Evolutionary conservation across 345 rosid genomes (phyloP), one percentile per base, ranked within the genome.

Genomic region (Sonneratia caseolaris): DNA sequence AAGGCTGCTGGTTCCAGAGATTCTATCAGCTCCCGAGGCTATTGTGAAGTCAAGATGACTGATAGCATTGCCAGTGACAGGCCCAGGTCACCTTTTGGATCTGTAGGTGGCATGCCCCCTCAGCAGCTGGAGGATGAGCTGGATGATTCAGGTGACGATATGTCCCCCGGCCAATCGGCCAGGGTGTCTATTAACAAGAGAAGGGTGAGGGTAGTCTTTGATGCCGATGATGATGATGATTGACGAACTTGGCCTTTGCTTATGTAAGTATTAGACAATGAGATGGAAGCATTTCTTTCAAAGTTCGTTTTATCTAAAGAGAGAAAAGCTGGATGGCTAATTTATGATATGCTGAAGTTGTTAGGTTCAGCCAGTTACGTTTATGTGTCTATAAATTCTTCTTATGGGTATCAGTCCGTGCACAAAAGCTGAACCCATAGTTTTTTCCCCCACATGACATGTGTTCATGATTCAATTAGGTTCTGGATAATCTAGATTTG

Each of bases 211-310:
- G 81, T 90, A 83, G 84, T 87, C 42, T 69, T 88, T 69, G 97
- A 88, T 76, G 62, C 22, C 11, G 89, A 85, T 47, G 93, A 86
- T 47, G 92, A 90, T 74, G 96, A 92, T 66, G 84, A 74, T 80
- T 73, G 66, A 69, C 61, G 71, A 68, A 75, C 37, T 9, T 66
- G 21, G 18, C 6, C 45, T 2, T 27, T 6, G 32, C 73, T 19
- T 21, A 22, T 15, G 37, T 13, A 19, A 8, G 14, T 47, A 13
- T 47, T 47, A 47, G 15, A 47, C 51, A 8, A 8, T 47, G 51
- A 47, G 51, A 47, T 12, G 12, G 8, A 47, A 47, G 51, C 15
- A 13, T 47, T 47, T 47, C 12, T 47, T 9, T 47, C 51, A 47
- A 47, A 2, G 12, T 47, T 13, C 2, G 15, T 13, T 12, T 3